Percentiles rank a stretch among this genome's conserved stretches.
Evolutionary conservation across 768 basidiomycete genomes (phyloP).

Genomic region (Leccinellum rugosiceps): DNA sequence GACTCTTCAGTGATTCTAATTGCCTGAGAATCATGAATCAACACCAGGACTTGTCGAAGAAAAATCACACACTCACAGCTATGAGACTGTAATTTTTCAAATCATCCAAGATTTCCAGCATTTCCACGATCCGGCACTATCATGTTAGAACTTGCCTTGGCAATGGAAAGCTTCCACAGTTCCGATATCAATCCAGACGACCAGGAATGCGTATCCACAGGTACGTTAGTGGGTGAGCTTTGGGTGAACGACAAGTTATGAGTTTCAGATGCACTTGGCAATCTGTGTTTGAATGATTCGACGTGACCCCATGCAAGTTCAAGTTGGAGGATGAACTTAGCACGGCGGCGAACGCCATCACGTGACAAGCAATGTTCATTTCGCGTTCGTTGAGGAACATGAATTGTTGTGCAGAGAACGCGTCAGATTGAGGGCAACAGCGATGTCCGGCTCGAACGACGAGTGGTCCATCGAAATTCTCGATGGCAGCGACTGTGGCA

Average conservation of each 20-base stretch:
- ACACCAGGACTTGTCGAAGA: background rate
- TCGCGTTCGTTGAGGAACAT: background rate
- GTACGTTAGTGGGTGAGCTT: no score
- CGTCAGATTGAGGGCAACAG: constrained; percentile 12
- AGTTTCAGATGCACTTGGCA: no score
- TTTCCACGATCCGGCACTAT: background rate
- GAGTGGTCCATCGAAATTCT: constrained; percentile 33
- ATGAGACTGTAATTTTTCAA: no score
- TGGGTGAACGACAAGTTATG: no score
- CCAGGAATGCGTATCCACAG: background rate
- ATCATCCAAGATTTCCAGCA: no score
- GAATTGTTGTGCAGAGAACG: background rate
- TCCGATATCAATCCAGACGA: background rate
- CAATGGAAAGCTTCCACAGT: background rate
- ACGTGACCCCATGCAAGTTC: no score
- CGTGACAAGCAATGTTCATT: constrained; percentile 9
- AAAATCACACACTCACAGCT: background rate
- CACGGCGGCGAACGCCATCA: constrained; percentile 11
- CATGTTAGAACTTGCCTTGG: background rate
- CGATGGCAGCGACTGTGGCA: constrained; percentile 19
- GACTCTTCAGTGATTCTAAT: background rate
- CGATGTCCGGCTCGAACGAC: constrained; percentile 16
- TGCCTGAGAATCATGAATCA: background rate
- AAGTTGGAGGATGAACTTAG: no score
- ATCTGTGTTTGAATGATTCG: no score